These are phyloP conservation scores for Coemansia sp. DNA, from an alignment of 192 early-diverging fungal genomes.

Conservation along the genomic window DNA sequence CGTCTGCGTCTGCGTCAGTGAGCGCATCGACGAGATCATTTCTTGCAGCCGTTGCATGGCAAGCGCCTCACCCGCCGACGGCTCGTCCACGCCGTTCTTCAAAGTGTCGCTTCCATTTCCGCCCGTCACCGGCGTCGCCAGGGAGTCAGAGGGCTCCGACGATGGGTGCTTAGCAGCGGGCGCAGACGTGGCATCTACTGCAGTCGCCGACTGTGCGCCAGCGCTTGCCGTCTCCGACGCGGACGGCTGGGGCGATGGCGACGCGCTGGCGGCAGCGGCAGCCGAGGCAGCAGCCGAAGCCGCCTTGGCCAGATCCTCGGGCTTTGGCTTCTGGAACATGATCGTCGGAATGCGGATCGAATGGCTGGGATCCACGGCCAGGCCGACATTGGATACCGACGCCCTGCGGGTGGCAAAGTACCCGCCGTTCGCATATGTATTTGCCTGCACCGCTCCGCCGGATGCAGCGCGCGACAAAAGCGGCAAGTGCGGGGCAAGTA, in stretches of 20 bases:
- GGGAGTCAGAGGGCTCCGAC: not conserved
- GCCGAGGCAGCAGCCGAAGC: constrained; percentile 1
- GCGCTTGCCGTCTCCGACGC: not conserved
- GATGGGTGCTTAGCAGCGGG: too few relatives aligned
- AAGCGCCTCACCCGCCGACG: constrained; percentile 14
- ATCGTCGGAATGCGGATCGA: constrained; percentile 49
- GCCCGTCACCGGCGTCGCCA: constrained; percentile 1
- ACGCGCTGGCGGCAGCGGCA: not conserved
- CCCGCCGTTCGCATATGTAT: constrained; percentile 31
- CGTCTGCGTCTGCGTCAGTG: constrained; percentile 8
- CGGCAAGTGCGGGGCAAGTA: constrained; percentile 31
- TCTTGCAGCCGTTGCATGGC: constrained; percentile 49
- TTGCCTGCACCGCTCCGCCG: constrained; percentile 9
- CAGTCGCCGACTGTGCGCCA: not conserved
- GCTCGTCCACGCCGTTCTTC: not conserved
- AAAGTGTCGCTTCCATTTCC: not conserved
- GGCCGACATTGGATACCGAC: constrained; percentile 36
- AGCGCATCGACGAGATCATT: constrained; percentile 49
- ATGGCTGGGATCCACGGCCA: constrained; percentile 47
- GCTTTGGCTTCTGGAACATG: constrained; percentile 40
- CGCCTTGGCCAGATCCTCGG: constrained; percentile 2
- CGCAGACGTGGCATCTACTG: not conserved
- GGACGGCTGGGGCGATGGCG: constrained; percentile 10
- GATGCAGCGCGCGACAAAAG: constrained; percentile 10
- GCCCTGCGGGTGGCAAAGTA: constrained; percentile 51